These are phyloP conservation scores for Aureobasidium vineae DNA, from an alignment of 2,329 filamentous ascomycete genomes.

Conservation along the genomic window DNA sequence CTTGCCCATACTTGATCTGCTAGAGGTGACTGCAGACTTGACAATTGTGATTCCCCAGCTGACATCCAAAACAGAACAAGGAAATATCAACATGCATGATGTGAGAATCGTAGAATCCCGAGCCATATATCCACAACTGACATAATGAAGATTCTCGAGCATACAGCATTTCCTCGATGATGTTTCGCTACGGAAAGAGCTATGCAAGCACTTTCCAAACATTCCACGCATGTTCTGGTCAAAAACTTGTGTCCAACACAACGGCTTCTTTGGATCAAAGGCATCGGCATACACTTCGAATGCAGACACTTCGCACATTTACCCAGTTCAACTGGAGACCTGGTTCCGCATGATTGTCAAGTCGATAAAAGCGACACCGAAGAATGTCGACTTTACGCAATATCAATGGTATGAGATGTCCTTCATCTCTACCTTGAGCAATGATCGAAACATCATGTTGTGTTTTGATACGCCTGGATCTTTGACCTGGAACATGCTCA, in stretches of 20 bases:
- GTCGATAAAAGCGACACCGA: not conserved
- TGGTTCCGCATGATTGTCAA: slow-evolving; percentile 23
- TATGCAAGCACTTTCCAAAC: slow-evolving; percentile 10
- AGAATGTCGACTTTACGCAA: not conserved
- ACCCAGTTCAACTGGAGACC: no score
- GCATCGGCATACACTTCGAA: not conserved
- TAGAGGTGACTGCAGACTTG: not conserved
- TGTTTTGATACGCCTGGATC: not conserved
- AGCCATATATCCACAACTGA: not conserved
- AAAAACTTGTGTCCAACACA: slow-evolving; percentile 10
- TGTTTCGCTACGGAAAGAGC: not conserved
- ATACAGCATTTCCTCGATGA: not conserved
- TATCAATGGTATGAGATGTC: slow-evolving; percentile 18
- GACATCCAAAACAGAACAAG: not conserved
- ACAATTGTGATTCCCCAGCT: not conserved
- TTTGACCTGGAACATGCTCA: not conserved
- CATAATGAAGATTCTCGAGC: not conserved
- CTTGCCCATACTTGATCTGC: slow-evolving; percentile 2
- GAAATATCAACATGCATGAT: not conserved
- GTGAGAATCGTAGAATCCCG: not conserved
- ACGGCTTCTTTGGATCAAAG: slow-evolving; percentile 21
- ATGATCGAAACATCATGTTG: not conserved
- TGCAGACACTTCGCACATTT: no score
- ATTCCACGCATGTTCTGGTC: slow-evolving; percentile 16
- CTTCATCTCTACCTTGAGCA: not conserved